These are phyloP conservation scores for Primulina huaijiensis DNA, from an alignment of 257 asterid genomes.

Conservation along the genomic window DNA sequence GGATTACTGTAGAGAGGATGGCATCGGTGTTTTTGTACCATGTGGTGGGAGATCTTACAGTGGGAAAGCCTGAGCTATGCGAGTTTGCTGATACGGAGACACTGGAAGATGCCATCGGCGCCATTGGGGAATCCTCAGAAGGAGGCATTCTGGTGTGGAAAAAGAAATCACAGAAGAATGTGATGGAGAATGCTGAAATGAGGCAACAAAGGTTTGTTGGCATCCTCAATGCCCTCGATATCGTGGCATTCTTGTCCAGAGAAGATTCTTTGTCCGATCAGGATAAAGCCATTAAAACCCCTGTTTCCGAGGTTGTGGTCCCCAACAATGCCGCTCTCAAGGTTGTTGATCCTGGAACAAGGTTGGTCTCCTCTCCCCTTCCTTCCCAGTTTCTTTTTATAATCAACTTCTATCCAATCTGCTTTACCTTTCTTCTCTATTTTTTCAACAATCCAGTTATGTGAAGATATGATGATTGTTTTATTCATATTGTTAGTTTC, in stretches of 20 bases:
- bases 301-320: constrained; percentile 77
- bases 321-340: constrained; percentile 61
- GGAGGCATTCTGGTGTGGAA: constrained; percentile 92
- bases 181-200: constrained; percentile 61
- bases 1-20: constrained; percentile 32
- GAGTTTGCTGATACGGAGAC: constrained; percentile 85
- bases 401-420: constrained; percentile 6
- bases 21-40: constrained; percentile 88
- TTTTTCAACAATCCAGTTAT: background rate
- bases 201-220: constrained; percentile 91
- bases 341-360: constrained; percentile 93
- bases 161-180: constrained; percentile 56
- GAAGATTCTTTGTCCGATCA: constrained; percentile 67
- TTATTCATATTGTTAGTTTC: background rate
- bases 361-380: constrained; percentile 38
- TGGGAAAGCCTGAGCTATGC: constrained; percentile 90
- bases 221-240: constrained; percentile 74
- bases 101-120: constrained; percentile 75
- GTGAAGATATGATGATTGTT: background rate
- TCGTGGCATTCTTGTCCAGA: constrained; percentile 79
- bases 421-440: background rate
- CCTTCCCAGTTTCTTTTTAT: background rate
- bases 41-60: constrained; percentile 98
- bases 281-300: constrained; percentile 70
- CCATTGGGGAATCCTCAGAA: constrained; percentile 82